Evolutionary conservation across 192 early-diverging fungal species (phyloP), one percentile per base, ranked within the genome.

Genomic region (Jimgerdemannia lactiflua): DNA sequence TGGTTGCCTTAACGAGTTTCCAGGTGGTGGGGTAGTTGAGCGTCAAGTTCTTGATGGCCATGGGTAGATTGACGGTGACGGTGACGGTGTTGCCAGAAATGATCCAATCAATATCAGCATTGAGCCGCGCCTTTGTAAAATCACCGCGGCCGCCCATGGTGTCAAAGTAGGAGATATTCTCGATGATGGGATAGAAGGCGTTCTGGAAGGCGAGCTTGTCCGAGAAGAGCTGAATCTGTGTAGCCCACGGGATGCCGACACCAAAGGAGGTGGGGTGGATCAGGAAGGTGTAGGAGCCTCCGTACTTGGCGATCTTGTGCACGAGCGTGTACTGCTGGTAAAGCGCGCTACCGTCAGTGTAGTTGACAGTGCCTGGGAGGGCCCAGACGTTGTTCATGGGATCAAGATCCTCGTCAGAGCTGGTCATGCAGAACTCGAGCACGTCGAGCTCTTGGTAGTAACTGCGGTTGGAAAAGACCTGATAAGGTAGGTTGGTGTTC

Each of bases 141-240:
- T 78, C 71, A n/a, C 77, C 77, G 42, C 77, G 77, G 11, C 77
- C 77, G 11, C 4, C 72, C 72, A 78, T 74, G 4, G 77, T 69
- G 42, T 78, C 77, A 63, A 78, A 73, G 49, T 72, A 78, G 29
- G 77, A 42, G 44, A 74, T 8, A 18, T 73, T 19, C 18, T 4
- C 3, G 67, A 78, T 39, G 20, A 68, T 14, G 39, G 71, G 66
- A 17, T 17, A 18, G n/a, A 78, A 64, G 3, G 67, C 59, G 71
- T 78, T 65, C 42, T 78, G 77, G 72, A 78, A 78, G 0, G 64
- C 71, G n/a, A 72, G 67, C 49, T 78, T 78, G 42, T 78, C 72
- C 4, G 59, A 65, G 72, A 78, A 78, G 7, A 64, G 77, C 3
- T 3, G 41, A 4, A 64, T 20, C 10, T 49, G 68, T 65, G 14